phyloP scores from a whole-genome alignment of 805 yeast genomes.

The Hermanozyma aechmeae region DNA sequence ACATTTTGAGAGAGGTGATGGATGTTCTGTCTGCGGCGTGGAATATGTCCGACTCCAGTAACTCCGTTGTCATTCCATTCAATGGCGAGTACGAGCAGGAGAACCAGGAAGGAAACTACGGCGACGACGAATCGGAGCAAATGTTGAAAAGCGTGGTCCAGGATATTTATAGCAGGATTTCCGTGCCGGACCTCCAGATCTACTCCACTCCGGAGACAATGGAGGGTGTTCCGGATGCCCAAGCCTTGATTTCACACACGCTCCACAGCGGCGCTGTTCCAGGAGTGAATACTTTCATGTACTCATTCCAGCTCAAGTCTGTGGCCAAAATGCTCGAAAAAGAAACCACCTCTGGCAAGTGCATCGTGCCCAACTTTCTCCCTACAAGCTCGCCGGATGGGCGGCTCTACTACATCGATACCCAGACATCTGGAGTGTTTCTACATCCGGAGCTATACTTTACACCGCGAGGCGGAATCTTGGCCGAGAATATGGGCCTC shows the following conservation, averaged over 20 bases:
- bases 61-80: conserved; percentile 4
- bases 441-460: conserved; percentile 31
- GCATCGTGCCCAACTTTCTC: conserved; percentile 26
- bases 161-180: conserved; percentile 5
- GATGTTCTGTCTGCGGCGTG: conserved; percentile 36
- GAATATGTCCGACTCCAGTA: conserved; percentile 12
- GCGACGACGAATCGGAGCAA: conserved; percentile 6
- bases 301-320: conserved; percentile 53
- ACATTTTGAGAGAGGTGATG: conserved; percentile 24
- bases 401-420: conserved; percentile 26
- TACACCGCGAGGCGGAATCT: conserved; percentile 51
- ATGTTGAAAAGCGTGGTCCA: conserved; percentile 14
- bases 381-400: conserved; percentile 12
- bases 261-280: conserved; percentile 1
- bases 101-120: neutral
- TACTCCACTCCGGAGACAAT: conserved; percentile 3
- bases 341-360: conserved; percentile 30
- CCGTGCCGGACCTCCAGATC: conserved; percentile 4
- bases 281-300: conserved; percentile 44
- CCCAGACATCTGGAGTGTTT: conserved; percentile 17
- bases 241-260: conserved; percentile 6
- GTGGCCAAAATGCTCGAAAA: conserved; percentile 49
- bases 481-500: conserved; percentile 63
- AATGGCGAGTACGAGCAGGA: conserved; percentile 1
- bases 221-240: conserved; percentile 6